These are phyloP conservation scores for Lophiostoma macrostomum DNA, from an alignment of 495 filamentous ascomycete species.

Conservation along the genomic window DNA sequence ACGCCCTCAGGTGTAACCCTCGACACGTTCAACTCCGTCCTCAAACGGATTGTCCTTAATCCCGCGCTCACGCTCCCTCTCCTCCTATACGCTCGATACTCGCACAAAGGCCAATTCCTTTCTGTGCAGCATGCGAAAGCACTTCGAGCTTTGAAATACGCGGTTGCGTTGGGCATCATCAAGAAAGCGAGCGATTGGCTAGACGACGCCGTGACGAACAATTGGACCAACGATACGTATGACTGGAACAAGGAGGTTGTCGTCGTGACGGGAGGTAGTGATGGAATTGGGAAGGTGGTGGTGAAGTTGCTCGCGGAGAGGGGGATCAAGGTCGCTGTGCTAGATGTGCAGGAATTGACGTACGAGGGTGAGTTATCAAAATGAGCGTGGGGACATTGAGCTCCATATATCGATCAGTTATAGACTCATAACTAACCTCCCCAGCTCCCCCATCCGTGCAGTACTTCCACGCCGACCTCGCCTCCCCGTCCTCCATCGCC, in stretches of 20 bases:
- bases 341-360: slow-evolving; percentile 64
- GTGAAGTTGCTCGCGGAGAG: slow-evolving; percentile 58
- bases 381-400: slow-evolving; percentile 15
- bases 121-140: slow-evolving; percentile 47
- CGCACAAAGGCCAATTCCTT: slow-evolving; percentile 53
- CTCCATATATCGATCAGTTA: not conserved
- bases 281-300: slow-evolving; percentile 63
- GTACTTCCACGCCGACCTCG: slow-evolving; percentile 34
- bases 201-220: slow-evolving; percentile 56
- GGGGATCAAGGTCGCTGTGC: slow-evolving; percentile 61
- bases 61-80: slow-evolving; percentile 60
- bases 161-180: slow-evolving; percentile 10
- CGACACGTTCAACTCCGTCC: slow-evolving; percentile 54
- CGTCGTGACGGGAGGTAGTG: slow-evolving; percentile 67
- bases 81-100: slow-evolving; percentile 57
- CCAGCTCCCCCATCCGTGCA: slow-evolving; percentile 30
- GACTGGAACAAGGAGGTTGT: slow-evolving; percentile 69
- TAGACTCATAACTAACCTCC: not conserved
- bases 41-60: slow-evolving; percentile 57
- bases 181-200: slow-evolving; percentile 49
- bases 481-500: slow-evolving; percentile 20
- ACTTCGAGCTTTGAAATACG: slow-evolving; percentile 39
- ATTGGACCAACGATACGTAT: slow-evolving; percentile 58
- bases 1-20: slow-evolving; percentile 55
- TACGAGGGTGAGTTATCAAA: no score